phyloP scores from a whole-genome alignment of 2,329 filamentous ascomycete genomes.

The Epichloe typhina region DNA sequence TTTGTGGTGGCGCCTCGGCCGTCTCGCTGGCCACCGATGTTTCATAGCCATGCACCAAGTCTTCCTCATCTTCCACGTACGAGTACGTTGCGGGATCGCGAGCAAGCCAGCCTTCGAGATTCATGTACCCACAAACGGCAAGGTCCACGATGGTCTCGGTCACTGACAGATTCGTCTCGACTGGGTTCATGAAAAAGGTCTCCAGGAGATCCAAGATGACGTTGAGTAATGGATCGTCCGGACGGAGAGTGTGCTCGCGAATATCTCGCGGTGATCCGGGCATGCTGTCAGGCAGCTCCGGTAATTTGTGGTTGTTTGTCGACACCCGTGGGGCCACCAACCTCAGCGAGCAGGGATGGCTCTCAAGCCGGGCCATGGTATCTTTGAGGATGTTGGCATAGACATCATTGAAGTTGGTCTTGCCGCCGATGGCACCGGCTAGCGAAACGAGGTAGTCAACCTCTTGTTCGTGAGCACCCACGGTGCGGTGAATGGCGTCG shows the following conservation, averaged over 20 bases:
- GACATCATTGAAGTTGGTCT: constrained; percentile 56
- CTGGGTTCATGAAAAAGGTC: constrained; percentile 76
- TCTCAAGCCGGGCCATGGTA: constrained; percentile 53
- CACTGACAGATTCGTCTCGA: constrained; percentile 80
- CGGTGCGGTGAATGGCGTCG: constrained; percentile 47
- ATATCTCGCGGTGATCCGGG: constrained; percentile 49
- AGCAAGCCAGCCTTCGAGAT: constrained; percentile 81
- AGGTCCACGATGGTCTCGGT: constrained; percentile 76
- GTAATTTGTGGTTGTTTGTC: constrained; percentile 41
- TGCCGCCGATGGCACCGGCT: constrained; percentile 54
- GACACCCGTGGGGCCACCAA: constrained; percentile 50
- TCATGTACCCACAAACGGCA: constrained; percentile 71
- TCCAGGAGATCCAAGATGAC: constrained; percentile 58
- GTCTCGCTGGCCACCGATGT: constrained; percentile 5
- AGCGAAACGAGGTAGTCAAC: constrained; percentile 57
- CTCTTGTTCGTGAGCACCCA: constrained; percentile 63
- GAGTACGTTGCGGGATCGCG: constrained; percentile 53
- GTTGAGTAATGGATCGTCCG: constrained; percentile 49
- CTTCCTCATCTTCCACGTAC: constrained; percentile 29
- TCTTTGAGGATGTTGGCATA: constrained; percentile 64
- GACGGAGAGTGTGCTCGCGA: constrained; percentile 46
- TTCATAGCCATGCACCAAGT: constrained; percentile 7
- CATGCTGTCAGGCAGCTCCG: constrained; percentile 40
- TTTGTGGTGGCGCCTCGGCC: neutral
- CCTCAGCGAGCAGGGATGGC: constrained; percentile 58